Conservation (phyloP, 495 filamentous ascomycete genomes). For the Daldinia childiae region DNA sequence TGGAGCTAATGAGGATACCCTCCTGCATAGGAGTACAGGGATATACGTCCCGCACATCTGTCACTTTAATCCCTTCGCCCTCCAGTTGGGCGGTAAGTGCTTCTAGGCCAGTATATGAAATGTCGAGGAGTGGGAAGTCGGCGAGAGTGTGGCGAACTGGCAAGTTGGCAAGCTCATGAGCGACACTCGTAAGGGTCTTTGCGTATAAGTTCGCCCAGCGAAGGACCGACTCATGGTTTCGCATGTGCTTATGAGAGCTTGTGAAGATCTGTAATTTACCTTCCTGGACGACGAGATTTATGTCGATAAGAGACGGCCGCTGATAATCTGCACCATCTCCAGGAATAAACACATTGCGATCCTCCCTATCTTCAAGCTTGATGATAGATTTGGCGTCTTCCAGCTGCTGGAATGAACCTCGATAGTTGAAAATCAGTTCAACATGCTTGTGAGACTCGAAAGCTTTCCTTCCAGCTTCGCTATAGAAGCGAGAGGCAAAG, state of each 20-base stretch:
- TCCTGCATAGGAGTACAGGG: slow-evolving; percentile 17
- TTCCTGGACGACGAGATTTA: background rate
- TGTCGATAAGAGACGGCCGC: background rate
- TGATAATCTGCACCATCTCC: background rate
- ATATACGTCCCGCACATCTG: background rate
- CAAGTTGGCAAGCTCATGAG: background rate
- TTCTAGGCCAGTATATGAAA: background rate
- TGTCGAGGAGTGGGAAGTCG: background rate
- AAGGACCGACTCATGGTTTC: background rate
- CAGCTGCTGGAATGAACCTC: background rate
- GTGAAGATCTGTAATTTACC: background rate
- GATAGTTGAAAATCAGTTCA: slow-evolving; percentile 2
- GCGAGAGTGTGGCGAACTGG: background rate
- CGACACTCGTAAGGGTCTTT: background rate
- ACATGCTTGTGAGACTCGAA: background rate
- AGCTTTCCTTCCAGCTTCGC: background rate
- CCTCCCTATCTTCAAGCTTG: background rate
- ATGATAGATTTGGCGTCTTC: background rate
- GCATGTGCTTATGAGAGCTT: background rate
- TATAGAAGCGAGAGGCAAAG: background rate
- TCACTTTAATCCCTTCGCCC: background rate
- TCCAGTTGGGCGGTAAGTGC: background rate
- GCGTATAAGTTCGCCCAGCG: background rate
- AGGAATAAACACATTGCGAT: background rate
- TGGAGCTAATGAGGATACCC: slow-evolving; percentile 3